Base-by-base conservation (phyloP, 2,329 filamentous ascomycete species). In the Epichloe aotearoae region DNA sequence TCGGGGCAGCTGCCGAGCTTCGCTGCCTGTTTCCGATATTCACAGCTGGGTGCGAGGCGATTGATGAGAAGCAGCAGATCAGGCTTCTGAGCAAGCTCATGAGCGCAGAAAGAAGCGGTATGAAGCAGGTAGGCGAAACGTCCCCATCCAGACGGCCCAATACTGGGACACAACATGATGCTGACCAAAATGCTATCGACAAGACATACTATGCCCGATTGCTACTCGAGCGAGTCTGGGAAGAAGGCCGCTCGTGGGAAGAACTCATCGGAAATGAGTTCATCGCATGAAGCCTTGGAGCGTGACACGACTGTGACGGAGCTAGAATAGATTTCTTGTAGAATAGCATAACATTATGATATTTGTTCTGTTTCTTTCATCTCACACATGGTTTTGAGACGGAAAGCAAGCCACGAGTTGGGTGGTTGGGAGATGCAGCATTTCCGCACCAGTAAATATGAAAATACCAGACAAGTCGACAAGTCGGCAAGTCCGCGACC, bases 1-100 rank as follows among this genome's bases (percentile, higher is more conserved):
- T 73, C 12, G 83, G 84, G 5, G 82, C 82, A 33, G 81, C 80
- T 15, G 85, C 86, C 0, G 87, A 91, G 64, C 82, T 80, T 8
- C 88, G 85, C 59, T 69, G 87, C 17, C 64, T 93, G 39, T 90
- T 93, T 56, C 87, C 88, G 0, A 81, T 93, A 68, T 93, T 93
- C 64, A 86, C 85, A 1, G 87, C 87, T 1, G 88, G 87, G 0
- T 90, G 86, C 56, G 85, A 93, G 63, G 80, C 82, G 1, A 69
- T 69, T 50, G 75, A 81, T 46, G 59, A 70, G 36, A 66, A 65
- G 3, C 77, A 84, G 57, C 72, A 81, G 47, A 67, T 69, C 23
- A 73, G 79, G 59, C 79, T 91, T 38, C 69, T 86, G 59, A 76
- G 80, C 56, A 73, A 86, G 46, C 73, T 93, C 61, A 72, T 73